Evolutionary conservation across 139 green algal species (phyloP), one percentile per base, ranked within the genome.

Genomic region (Chlamydomonas asymmetrica): DNA sequence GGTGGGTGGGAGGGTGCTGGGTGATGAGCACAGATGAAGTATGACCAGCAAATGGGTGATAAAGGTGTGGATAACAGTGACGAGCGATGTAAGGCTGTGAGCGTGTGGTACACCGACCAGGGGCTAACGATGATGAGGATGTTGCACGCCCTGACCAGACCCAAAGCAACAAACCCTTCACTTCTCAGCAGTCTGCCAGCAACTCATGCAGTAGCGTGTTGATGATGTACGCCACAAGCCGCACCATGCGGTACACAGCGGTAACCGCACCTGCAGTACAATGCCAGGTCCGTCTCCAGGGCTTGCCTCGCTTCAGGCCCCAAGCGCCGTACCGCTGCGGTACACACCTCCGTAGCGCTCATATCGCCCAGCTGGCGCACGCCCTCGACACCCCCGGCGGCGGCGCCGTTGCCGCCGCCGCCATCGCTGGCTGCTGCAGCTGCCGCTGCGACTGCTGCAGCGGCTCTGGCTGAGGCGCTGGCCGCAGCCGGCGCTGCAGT

Each of bases 241-340:
- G 10, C 29, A 9, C 27, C 57, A 16, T n/a, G 22, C 57, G 22
- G 18, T 65, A 20, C 22, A 16, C 22, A 16, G 57, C 57, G 29
- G 18, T 20, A 16, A 39, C 27, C 57, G 29, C n/a, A n/a, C n/a
- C n/a, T n/a, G n/a, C n/a, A n/a, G 50, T 84, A 84, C 0, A 25
- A 1, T 3, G 27, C 56, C 41, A 86, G 43, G 48, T 86, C 75
- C 10, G 76, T 43, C 62, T 86, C 75, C 45, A 82, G 34, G 29
- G 41, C 50, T 23, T 48, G 41, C 52, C 65, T 49, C 27, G 54
- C 43, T n/a, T 82, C 81, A 10, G 71, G 41, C 6, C 52, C 10
- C 41, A 86, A n/a, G 22, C 20, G 48, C 23, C 6, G 3, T 6
- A 66, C 49, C 49, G 63, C 34, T 56, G 74, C n/a, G 27, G 52